Evolutionary conservation across 106 monocot species (phyloP).

Genomic region (Amphibolis antarctica): DNA sequence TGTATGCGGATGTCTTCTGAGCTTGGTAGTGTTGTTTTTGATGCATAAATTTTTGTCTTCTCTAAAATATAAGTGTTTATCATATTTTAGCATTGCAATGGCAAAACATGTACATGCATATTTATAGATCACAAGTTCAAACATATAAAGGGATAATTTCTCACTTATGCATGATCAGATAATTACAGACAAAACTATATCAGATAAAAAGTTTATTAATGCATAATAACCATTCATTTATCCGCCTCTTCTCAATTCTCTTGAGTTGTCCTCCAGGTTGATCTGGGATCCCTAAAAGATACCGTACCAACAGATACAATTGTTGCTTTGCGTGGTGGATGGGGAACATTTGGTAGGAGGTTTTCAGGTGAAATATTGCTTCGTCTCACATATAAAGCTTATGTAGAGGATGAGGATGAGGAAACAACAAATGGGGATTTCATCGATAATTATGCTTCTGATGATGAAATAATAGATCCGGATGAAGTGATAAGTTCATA

Average conservation of each 20-base stretch:
- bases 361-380: slow-evolving; percentile 52
- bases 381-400: slow-evolving; percentile 70
- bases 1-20: too few relatives aligned
- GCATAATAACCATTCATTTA: background rate
- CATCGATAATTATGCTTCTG: slow-evolving; percentile 34
- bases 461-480: slow-evolving; percentile 34
- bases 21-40: too few relatives aligned
- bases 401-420: slow-evolving; percentile 78
- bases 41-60: too few relatives aligned
- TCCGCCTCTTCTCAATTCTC: background rate
- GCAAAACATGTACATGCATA: too few relatives aligned
- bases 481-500: slow-evolving; percentile 2
- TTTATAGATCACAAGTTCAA: too few relatives aligned
- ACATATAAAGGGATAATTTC: too few relatives aligned
- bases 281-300: slow-evolving; percentile 58
- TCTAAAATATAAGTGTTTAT: too few relatives aligned
- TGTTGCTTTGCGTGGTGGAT: slow-evolving; percentile 40
- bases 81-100: too few relatives aligned
- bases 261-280: slow-evolving; percentile 33
- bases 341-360: slow-evolving; percentile 34
- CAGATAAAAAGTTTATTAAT: too few relatives aligned
- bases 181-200: too few relatives aligned
- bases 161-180: too few relatives aligned
- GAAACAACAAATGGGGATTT: slow-evolving; percentile 20
- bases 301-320: slow-evolving; percentile 70